phyloP scores from a whole-genome alignment of 2,329 filamentous ascomycete genomes.

The Paraphoma sp. region DNA sequence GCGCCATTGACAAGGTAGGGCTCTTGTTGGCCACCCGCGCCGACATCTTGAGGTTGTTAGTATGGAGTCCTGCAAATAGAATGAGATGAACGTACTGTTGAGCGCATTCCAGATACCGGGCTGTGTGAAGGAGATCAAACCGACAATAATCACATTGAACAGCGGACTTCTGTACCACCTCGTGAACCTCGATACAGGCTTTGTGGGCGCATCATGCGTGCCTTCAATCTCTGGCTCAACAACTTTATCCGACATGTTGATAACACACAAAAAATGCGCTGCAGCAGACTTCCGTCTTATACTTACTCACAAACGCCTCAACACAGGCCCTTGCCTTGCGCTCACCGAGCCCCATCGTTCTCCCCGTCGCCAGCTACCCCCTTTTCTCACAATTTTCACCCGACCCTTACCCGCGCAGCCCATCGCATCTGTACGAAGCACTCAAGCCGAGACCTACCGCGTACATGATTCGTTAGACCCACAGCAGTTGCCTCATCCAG shows the following conservation, averaged over 20 bases:
- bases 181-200: constrained; percentile 27
- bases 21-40: constrained; percentile 37
- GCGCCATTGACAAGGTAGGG: constrained; percentile 51
- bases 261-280: neutral
- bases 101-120: constrained; percentile 58
- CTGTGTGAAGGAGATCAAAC: constrained; percentile 54
- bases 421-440: neutral
- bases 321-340: neutral
- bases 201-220: constrained; percentile 2
- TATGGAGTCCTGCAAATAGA: no score
- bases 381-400: neutral
- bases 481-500: constrained; percentile 1
- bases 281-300: neutral
- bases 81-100: constrained; percentile 40
- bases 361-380: neutral
- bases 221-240: constrained; percentile 22
- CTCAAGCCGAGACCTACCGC: neutral
- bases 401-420: constrained; percentile 4
- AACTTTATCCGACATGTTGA: constrained; percentile 16
- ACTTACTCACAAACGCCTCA: neutral
- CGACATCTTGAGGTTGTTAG: constrained; percentile 23
- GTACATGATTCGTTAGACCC: constrained; percentile 1
- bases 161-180: constrained; percentile 53
- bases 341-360: neutral
- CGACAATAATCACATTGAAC: constrained; percentile 56